Conservation (phyloP, 2,329 filamentous ascomycete genomes). For the Grosmannia penicillata region DNA sequence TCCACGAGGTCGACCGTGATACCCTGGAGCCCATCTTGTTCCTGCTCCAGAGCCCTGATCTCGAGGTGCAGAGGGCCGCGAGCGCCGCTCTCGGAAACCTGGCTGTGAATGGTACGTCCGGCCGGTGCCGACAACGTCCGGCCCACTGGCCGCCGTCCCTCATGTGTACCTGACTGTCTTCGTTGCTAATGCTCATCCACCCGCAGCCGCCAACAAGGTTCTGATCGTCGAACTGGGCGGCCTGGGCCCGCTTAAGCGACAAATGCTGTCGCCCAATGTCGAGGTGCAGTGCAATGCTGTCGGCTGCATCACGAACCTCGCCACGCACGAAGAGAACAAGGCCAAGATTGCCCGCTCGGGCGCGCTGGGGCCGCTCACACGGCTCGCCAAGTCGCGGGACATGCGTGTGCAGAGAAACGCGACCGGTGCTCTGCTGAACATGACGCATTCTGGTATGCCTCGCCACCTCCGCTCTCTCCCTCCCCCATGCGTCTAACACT, state of each 20-base stretch:
- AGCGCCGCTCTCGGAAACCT: conserved; percentile 93
- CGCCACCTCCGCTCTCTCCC: not conserved
- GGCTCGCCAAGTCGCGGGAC: conserved; percentile 89
- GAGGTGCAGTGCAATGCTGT: conserved; percentile 99
- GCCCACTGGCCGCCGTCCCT: too few relatives aligned
- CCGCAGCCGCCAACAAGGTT: conserved; percentile 87
- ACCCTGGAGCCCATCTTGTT: conserved; percentile 94
- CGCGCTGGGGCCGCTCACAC: conserved; percentile 77
- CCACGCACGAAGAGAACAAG: conserved; percentile 98
- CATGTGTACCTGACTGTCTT: too few relatives aligned
- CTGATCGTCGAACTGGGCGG: conserved; percentile 87
- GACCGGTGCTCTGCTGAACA: conserved; percentile 89
- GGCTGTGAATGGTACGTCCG: conserved; percentile 76
- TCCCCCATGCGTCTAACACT: not conserved
- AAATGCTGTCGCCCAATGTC: conserved; percentile 97
- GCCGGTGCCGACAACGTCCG: too few relatives aligned
- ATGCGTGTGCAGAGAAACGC: conserved; percentile 98
- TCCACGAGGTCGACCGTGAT: conserved; percentile 85
- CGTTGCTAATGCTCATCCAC: not conserved
- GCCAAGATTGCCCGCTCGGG: conserved; percentile 95
- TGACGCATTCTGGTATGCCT: conserved; percentile 90
- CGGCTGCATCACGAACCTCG: conserved; percentile 94
- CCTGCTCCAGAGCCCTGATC: conserved; percentile 85
- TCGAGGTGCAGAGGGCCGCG: conserved; percentile 91
- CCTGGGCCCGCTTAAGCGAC: conserved; percentile 78